Conservation (phyloP, 148 eudicot genomes). For the Heliamphora exappendiculata region DNA sequence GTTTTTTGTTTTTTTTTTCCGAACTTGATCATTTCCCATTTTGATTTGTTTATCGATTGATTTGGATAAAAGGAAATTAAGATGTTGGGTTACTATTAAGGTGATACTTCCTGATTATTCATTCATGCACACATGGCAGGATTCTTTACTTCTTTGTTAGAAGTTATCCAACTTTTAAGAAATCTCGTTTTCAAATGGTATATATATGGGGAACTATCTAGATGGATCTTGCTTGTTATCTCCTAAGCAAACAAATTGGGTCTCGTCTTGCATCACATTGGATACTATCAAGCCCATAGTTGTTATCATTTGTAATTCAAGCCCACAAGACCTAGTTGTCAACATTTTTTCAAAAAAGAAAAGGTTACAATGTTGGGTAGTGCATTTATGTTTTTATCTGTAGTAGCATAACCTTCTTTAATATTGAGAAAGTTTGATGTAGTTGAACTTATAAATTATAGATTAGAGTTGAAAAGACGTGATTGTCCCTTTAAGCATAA, state of each 20-base stretch:
- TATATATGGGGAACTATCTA: not conserved
- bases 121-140: not conserved
- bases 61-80: not conserved
- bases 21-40: not conserved
- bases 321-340: not conserved
- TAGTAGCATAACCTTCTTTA: too few species aligned
- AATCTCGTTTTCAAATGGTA: not conserved
- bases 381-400: too few species aligned
- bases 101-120: not conserved
- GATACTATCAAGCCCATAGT: not conserved
- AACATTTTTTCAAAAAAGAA: not conserved
- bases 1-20: not conserved
- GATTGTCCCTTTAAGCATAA: too few species aligned
- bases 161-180: not conserved
- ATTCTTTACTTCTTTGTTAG: not conserved
- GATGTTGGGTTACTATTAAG: not conserved
- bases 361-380: not conserved
- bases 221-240: not conserved
- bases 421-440: too few species aligned
- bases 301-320: not conserved
- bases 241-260: not conserved
- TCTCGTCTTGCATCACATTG: not conserved
- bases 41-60: not conserved
- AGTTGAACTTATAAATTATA: too few species aligned
- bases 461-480: too few species aligned